phyloP scores from a whole-genome alignment of 192 early-diverging fungal species.

The Backusella westeae region DNA sequence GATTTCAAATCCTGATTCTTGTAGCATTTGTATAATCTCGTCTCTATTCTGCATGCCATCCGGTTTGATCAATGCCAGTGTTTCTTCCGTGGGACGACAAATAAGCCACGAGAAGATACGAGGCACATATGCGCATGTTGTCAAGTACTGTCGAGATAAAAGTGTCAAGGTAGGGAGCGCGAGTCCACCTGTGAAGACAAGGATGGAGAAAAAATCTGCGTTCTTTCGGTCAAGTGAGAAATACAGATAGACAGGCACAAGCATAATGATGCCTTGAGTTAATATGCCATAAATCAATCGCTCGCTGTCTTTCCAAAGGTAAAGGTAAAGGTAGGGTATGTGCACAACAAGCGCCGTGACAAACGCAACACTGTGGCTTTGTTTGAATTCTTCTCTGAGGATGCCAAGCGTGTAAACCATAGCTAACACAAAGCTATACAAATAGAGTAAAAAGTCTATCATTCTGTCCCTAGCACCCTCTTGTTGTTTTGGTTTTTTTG shows the following conservation, averaged over 20 bases:
- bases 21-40: slow-evolving; percentile 38
- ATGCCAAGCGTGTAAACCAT: background rate
- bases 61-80: slow-evolving; percentile 56
- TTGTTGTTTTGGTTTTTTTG: background rate
- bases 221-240: background rate
- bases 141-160: background rate
- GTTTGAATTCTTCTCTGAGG: background rate
- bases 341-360: background rate
- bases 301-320: background rate
- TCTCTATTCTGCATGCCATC: slow-evolving; percentile 40
- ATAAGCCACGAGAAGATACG: background rate
- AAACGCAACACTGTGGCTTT: background rate
- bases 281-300: background rate
- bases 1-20: slow-evolving; percentile 43
- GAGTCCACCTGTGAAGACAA: background rate
- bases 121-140: background rate
- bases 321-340: background rate
- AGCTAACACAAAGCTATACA: background rate
- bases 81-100: slow-evolving; percentile 34
- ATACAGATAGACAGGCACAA: background rate
- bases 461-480: background rate
- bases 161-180: background rate
- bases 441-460: background rate
- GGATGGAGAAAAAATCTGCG: background rate
- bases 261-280: background rate